Conservation (phyloP, 2,329 filamentous ascomycete species). For the Calonectria montana region DNA sequence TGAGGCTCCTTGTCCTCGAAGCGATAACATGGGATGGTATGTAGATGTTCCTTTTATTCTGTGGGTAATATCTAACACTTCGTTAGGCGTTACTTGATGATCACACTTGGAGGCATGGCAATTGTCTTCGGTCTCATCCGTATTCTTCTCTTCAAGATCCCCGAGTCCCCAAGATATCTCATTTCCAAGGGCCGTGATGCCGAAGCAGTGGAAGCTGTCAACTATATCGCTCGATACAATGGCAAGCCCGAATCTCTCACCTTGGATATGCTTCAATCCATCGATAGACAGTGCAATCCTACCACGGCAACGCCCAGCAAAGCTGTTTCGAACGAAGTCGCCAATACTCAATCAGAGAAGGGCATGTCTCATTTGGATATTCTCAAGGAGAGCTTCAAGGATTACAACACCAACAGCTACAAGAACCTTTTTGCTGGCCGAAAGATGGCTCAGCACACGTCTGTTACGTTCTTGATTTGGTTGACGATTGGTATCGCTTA, state of each 20-base stretch:
- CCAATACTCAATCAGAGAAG: neutral
- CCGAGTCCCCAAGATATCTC: slow-evolving; percentile 56
- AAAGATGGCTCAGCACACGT: slow-evolving; percentile 48
- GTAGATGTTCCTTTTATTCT: neutral
- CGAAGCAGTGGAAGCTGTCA: slow-evolving; percentile 58
- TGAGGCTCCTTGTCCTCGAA: slow-evolving; percentile 48
- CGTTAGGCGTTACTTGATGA: slow-evolving; percentile 53
- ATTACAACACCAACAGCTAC: slow-evolving; percentile 43
- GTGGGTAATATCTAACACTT: neutral
- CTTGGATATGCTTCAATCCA: slow-evolving; percentile 31
- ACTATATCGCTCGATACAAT: slow-evolving; percentile 54
- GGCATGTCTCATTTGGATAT: slow-evolving; percentile 28
- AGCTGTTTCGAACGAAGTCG: neutral
- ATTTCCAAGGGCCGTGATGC: slow-evolving; percentile 55
- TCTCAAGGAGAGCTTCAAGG: slow-evolving; percentile 42
- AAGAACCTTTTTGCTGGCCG: slow-evolving; percentile 46
- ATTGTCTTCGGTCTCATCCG: slow-evolving; percentile 53
- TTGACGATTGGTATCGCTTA: slow-evolving; percentile 59
- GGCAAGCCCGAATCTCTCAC: slow-evolving; percentile 30
- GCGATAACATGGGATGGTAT: slow-evolving; percentile 58
- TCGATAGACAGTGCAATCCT: slow-evolving; percentile 17
- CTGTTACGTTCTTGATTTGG: slow-evolving; percentile 56
- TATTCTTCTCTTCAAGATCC: slow-evolving; percentile 55
- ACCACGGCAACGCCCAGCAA: neutral
- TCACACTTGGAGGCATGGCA: slow-evolving; percentile 54